Percentiles rank a stretch among this genome's conserved stretches.
Conservation (phyloP, 805 yeast species). For the Debaryomyces tyrocola region DNA sequence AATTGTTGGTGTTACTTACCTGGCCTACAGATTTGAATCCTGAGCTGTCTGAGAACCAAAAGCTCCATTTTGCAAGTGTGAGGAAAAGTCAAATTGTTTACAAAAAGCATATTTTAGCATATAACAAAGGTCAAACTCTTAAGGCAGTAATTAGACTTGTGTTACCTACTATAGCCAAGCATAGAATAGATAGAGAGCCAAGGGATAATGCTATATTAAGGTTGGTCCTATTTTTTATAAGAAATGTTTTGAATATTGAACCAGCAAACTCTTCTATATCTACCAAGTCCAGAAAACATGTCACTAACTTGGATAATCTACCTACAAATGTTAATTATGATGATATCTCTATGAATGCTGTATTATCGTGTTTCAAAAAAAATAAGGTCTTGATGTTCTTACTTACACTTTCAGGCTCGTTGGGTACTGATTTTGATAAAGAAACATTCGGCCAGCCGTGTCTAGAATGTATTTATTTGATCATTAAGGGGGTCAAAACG, state of each 20-base stretch:
- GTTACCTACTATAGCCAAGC: constrained; percentile 54
- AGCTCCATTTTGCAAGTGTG: constrained; percentile 56
- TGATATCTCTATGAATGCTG: constrained; percentile 65
- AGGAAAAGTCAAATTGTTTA: constrained; percentile 68
- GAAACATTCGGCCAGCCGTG: constrained; percentile 59
- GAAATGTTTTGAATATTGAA: constrained; percentile 78
- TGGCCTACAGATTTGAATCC: constrained; percentile 76
- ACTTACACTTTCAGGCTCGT: constrained; percentile 65
- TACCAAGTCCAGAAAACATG: constrained; percentile 38
- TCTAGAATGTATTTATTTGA: constrained; percentile 66
- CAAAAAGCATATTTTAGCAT: constrained; percentile 64
- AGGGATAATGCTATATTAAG: constrained; percentile 73
- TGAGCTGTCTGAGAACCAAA: constrained; percentile 58
- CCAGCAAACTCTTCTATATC: constrained; percentile 60
- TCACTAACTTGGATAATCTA: constrained; percentile 35
- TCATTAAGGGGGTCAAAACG: constrained; percentile 57
- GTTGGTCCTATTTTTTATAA: constrained; percentile 68
- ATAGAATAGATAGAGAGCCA: constrained; percentile 56
- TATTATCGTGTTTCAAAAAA: constrained; percentile 56
- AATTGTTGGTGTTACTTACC: constrained; percentile 77
- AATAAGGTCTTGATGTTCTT: constrained; percentile 75
- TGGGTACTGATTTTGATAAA: constrained; percentile 64
- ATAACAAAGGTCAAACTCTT: constrained; percentile 60
- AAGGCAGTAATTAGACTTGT: constrained; percentile 71
- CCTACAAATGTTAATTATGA: constrained; percentile 60